Base-by-base conservation (phyloP, 768 basidiomycete species). In the Mycena galericulata region DNA sequence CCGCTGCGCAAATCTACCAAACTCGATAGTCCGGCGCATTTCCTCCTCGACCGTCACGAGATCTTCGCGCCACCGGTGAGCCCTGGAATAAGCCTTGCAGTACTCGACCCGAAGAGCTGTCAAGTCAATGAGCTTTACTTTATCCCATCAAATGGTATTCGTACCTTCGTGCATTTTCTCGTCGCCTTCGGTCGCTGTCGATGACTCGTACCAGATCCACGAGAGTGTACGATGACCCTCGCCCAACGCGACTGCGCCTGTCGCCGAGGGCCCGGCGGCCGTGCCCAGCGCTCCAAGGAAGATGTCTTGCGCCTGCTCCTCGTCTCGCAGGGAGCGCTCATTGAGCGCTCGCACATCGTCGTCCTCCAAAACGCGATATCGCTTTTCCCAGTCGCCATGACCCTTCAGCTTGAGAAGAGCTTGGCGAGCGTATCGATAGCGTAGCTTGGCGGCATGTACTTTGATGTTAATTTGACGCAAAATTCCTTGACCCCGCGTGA, bases 111-210 rank as follows among this genome's bases (percentile, higher is more conserved):
- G 34, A 5, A 60, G 29, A 4, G 46, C 58, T 60, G 22, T 6
- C 36, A 24, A 8, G 3, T 10, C 5, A 49, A 27, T 15, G 17
- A n/a, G n/a, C n/a, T n/a, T n/a, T n/a, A n/a, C n/a, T n/a, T n/a
- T n/a, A n/a, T n/a, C 11, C 3, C 8, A 4, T 20, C 2, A 12
- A 15, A 5, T 11, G 20, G 6, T 8, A 11, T 4, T 3, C 32
- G 8, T 22, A 54, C 51, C 51, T 54, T 54, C 51, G 12, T 54
- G 51, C 34, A 54, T 6, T 22, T 24, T 54, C n/a, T 54, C 51
- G 12, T 54, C 51, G 1, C 22, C 14, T 2, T 12, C 51, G 7
- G 14, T 36, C 32, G 29, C 18, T n/a, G n/a, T n/a, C 18, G 51
- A 46, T 4, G 24, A n/a, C 1, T n/a, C 5, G 34, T 36, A 54